Percentiles rank a stretch among this genome's conserved stretches.
Evolutionary conservation across 2,329 filamentous ascomycete species (phyloP).

Genomic region (Trichophyton simii): DNA sequence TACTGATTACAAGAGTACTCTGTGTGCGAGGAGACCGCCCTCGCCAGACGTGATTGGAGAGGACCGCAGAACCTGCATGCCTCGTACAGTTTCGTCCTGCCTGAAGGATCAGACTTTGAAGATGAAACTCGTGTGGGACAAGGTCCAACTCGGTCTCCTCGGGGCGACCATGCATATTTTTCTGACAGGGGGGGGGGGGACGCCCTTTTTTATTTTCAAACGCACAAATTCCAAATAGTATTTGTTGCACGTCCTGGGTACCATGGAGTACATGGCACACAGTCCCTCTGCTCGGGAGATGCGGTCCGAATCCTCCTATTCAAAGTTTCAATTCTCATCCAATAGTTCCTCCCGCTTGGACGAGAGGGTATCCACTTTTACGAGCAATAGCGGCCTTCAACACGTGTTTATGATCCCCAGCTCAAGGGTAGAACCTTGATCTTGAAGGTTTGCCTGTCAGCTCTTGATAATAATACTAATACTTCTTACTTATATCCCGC

Average conservation of each 20-base stretch:
- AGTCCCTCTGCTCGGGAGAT: neutral
- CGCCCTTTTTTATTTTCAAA: neutral
- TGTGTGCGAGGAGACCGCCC: neutral
- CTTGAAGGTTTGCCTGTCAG: slow-evolving; percentile 1
- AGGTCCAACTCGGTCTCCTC: slow-evolving; percentile 5
- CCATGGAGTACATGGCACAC: neutral
- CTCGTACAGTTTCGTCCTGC: neutral
- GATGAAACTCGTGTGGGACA: slow-evolving; percentile 5
- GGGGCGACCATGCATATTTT: neutral
- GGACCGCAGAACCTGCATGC: neutral
- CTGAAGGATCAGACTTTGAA: slow-evolving; percentile 2
- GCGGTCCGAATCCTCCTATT: slow-evolving; percentile 1
- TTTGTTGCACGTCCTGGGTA: neutral
- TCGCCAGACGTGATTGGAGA: neutral
- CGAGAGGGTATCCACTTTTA: neutral
- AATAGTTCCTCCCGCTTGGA: neutral
- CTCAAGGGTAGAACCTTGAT: slow-evolving; percentile 4
- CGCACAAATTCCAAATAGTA: neutral
- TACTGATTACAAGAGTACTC: neutral
- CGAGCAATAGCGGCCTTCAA: neutral
- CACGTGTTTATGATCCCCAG: slow-evolving; percentile 5
- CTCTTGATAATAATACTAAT: neutral
- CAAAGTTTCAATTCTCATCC: neutral
- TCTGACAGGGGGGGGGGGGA: neutral
- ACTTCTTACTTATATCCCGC: neutral